phyloP scores from a whole-genome alignment of 208 protist species.

The Plasmodiophora brassicae region DNA sequence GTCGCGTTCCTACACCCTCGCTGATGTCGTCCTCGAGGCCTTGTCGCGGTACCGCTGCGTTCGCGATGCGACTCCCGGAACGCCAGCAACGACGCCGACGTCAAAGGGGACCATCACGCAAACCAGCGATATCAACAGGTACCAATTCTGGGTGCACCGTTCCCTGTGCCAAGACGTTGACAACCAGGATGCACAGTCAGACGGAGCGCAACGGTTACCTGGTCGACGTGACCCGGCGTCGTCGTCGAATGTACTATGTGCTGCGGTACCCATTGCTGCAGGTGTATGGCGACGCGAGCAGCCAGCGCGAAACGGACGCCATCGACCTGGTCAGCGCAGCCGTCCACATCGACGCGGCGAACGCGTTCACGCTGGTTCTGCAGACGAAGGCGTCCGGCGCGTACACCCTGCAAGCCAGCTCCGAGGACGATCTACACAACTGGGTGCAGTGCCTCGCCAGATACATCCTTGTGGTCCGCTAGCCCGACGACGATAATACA shows the following conservation, averaged over 20 bases:
- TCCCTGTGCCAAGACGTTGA: neutral
- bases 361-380: neutral
- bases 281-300: neutral
- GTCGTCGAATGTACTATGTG: neutral
- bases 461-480: too few relatives aligned
- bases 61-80: neutral
- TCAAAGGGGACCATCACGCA: neutral
- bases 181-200: neutral
- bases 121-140: neutral
- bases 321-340: neutral
- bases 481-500: too few relatives aligned
- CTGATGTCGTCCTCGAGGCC: too few relatives aligned
- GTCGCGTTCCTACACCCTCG: too few relatives aligned
- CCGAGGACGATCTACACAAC: neutral
- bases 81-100: neutral
- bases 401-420: neutral
- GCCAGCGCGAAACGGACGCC: neutral
- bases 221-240: too few relatives aligned
- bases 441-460: neutral
- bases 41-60: too few relatives aligned
- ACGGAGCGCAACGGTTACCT: neutral
- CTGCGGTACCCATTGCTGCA: conserved; percentile 6
- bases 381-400: neutral
- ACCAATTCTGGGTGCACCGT: neutral
- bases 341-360: neutral